A percentile compares a stretch with the other conserved stretches of the same genome.
phyloP scores from a whole-genome alignment of 352 stramenopile species.

The Pythium vanterpoolii region DNA sequence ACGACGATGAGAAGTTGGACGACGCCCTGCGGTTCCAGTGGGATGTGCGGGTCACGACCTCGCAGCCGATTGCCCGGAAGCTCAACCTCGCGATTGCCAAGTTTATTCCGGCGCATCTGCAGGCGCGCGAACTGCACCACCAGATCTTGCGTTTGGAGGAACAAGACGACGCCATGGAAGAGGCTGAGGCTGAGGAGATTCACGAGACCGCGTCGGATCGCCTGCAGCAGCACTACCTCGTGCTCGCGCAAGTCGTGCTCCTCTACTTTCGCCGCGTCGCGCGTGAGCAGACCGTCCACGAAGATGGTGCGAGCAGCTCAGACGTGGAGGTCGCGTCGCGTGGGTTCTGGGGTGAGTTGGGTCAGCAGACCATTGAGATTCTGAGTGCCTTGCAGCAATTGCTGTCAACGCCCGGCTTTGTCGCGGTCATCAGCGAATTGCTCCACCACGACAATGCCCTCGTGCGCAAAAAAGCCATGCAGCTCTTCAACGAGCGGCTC shows the following conservation, averaged over 20 bases:
- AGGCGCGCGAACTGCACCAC: constrained; percentile 64
- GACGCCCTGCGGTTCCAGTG: constrained; percentile 43
- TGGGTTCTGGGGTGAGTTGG: constrained; percentile 57
- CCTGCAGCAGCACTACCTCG: constrained; percentile 77
- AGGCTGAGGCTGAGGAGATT: constrained; percentile 32
- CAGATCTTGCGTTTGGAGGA: constrained; percentile 61
- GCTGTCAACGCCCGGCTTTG: constrained; percentile 81
- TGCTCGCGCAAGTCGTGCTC: constrained; percentile 74
- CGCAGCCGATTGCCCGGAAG: constrained; percentile 40
- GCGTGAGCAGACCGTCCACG: constrained; percentile 59
- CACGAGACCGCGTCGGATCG: constrained; percentile 22
- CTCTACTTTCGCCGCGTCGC: constrained; percentile 80
- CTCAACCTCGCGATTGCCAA: constrained; percentile 62
- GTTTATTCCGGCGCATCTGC: constrained; percentile 69
- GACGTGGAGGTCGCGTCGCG: constrained; percentile 15
- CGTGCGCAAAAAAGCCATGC: constrained; percentile 87
- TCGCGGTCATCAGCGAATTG: constrained; percentile 81
- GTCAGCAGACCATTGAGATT: constrained; percentile 66
- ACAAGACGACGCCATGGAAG: constrained; percentile 27
- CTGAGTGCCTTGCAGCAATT: constrained; percentile 77
- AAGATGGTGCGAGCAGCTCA: constrained; percentile 22
- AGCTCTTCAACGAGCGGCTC: constrained; percentile 85
- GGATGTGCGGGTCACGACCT: constrained; percentile 28
- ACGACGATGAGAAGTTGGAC: constrained; percentile 38
- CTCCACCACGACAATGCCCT: constrained; percentile 83